Base-by-base conservation (phyloP, 2,329 filamentous ascomycete genomes). In the Daldinia sp. region DNA sequence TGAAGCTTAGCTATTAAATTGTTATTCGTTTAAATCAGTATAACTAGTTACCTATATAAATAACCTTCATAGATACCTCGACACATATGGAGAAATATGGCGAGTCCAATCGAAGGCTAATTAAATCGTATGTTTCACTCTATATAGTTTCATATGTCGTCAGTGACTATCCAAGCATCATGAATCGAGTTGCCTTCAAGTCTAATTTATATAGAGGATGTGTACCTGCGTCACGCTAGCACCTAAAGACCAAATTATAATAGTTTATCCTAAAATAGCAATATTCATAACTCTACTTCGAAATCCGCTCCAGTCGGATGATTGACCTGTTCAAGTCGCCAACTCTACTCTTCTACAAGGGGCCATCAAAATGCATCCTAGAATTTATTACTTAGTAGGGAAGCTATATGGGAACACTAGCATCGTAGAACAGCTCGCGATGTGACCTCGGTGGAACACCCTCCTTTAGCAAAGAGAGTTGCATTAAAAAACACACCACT, bases 371-470 rank as follows among this genome's bases (percentile, higher is more conserved):
- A 23, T 6, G 9, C 26, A 30, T 30, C 13, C 26, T 2, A 18
- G 13, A 6, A 30, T 6, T 18, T 18, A n/a, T 15, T 50, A 15
- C 26, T n/a, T 51, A 51, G 6, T 30, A 33, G 5, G 26, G 3
- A n/a, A 18, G 15, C 44, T 28, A 48, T 48, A 48, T 15, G 13
- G 23, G 20, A 48, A 12, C 7, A 6, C 28, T 33, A 12, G n/a
- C 15, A 33, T 33, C 33, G 5, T 33, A 51, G 28, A 51, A 54
- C 20, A 30, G 30, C n/a, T 39, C 30, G 33, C 46, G 20, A 67
- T 69, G 30, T 39, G 35, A 69, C 67, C 53, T 67, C 67, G 67
- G 67, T 59, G 44, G 42, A 26, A 69, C 20, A 59, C 30, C 60
- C 60, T 61, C 67, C 63, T 67, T 69, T 60, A 44, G 60, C 20